Base-by-base conservation (phyloP, 2,329 filamentous ascomycete genomes). In the Grosmannia serpens region DNA sequence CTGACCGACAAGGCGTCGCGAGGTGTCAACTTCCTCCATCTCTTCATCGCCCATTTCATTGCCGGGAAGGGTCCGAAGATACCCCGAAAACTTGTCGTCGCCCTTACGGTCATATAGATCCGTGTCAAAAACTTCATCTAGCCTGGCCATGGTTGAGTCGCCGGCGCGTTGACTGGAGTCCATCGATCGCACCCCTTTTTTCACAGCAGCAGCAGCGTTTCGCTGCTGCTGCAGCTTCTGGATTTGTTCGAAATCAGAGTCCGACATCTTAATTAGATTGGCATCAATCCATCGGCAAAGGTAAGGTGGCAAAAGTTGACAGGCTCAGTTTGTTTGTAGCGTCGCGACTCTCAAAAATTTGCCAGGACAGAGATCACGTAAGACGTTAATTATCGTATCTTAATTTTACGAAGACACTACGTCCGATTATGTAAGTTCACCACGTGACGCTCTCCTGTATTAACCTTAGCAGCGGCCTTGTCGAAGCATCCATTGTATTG, bases 201-300 rank as follows among this genome's bases (percentile, higher is more conserved):
- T 94, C 64, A 79, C 80, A 68, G 86, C 83, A 67, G 87, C 82
- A 67, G 83, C 80, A 71, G 87, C 87, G 74, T 95, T 95, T 72
- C 91, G 89, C 87, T 95, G 91, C 74, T 88, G 86, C 79, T 96
- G 91, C 70, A 92, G 86, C 79, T 86, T 87, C 75, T 86, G 86
- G 74, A 95, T 88, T 69, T 86, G 82, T 70, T 94, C 89, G 75
- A 95, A 94, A 74, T 95, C 90, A 74, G 88, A 86, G 77, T 86
- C 82, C 75, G 83, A 85, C 83, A 86, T 86, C 66, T 71, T 80
- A 72, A 64, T 47, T 22, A 24, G 15, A 46, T 10, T 22, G 27
- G 22, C 53, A 26, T 55, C 50, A 31, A 41, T 55, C 31, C 38
- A 22, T 31, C 24, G 38, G 26, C 47, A 15, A 10, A 29, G 33